phyloP scores from a whole-genome alignment of 768 basidiomycete species.

The Termitomyces heimii region DNA sequence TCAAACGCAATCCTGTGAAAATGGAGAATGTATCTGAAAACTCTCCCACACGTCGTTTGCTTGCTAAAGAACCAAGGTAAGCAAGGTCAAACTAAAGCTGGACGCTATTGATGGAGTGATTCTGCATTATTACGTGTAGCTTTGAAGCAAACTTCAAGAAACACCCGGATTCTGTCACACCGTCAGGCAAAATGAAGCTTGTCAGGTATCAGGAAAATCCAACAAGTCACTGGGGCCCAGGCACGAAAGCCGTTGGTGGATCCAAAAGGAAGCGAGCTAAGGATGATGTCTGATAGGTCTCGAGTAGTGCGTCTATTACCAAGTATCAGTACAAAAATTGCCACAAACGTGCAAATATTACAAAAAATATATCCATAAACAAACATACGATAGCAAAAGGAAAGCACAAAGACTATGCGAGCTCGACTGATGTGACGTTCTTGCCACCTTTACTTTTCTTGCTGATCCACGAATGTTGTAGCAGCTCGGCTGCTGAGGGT shows the following conservation, averaged over 20 bases:
- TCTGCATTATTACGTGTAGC: slow-evolving; percentile 26
- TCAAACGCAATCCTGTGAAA: slow-evolving; percentile 76
- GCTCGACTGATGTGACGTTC: slow-evolving; percentile 4
- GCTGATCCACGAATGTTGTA: slow-evolving; percentile 69
- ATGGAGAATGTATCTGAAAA: slow-evolving; percentile 74
- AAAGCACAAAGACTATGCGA: slow-evolving; percentile 5
- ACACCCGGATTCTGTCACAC: slow-evolving; percentile 60
- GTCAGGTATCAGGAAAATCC: slow-evolving; percentile 92
- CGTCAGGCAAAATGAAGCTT: slow-evolving; percentile 63
- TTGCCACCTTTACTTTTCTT: slow-evolving; percentile 28
- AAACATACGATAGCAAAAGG: slow-evolving; percentile 2
- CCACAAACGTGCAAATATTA: not conserved
- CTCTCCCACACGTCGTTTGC: slow-evolving; percentile 63
- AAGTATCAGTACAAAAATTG: not conserved
- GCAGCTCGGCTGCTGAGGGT: slow-evolving; percentile 71
- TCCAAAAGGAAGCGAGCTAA: slow-evolving; percentile 36
- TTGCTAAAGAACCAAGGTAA: slow-evolving; percentile 67
- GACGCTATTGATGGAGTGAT: not conserved
- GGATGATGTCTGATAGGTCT: slow-evolving; percentile 12
- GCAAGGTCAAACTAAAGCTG: not conserved
- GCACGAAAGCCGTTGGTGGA: slow-evolving; percentile 44
- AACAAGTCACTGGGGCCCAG: slow-evolving; percentile 90
- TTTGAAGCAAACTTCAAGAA: slow-evolving; percentile 66
- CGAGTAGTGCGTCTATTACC: not conserved
- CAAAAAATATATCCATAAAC: slow-evolving; percentile 6